Evolutionary conservation across 225 moss, liverwort and hornwort species (phyloP).

Genomic region (Bryum argenteum): DNA sequence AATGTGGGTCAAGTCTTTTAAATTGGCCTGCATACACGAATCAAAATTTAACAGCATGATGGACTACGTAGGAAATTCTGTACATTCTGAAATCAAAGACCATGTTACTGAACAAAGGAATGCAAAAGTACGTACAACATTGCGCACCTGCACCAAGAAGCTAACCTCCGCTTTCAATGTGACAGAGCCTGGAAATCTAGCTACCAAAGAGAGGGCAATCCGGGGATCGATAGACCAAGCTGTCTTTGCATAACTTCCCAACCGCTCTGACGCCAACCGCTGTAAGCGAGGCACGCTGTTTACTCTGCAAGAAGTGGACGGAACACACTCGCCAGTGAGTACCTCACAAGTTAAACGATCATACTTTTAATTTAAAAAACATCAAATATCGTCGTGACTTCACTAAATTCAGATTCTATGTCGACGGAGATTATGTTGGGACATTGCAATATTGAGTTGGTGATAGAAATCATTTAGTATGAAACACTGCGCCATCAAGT

Average conservation of each 20-base stretch:
- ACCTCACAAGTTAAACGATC: conserved; percentile 20
- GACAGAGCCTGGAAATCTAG: conserved; percentile 63
- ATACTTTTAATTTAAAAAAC: neutral
- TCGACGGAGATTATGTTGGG: conserved; percentile 18
- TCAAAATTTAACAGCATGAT: conserved; percentile 12
- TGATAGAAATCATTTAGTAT: neutral
- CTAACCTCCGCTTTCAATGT: conserved; percentile 62
- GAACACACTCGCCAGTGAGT: conserved; percentile 2
- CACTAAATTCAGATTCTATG: conserved; percentile 7
- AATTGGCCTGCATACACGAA: conserved; percentile 47
- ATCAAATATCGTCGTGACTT: neutral
- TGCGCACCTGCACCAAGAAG: conserved; percentile 62
- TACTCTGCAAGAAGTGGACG: conserved; percentile 46
- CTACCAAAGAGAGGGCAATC: conserved; percentile 68
- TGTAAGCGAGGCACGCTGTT: conserved; percentile 55
- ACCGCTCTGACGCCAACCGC: conserved; percentile 54
- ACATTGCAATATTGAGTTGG: conserved; percentile 10
- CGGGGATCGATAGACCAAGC: conserved; percentile 80
- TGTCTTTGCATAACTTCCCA: conserved; percentile 60
- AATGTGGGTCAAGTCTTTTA: conserved; percentile 52
- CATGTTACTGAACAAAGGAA: conserved; percentile 10
- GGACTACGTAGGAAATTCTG: neutral
- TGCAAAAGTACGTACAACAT: neutral
- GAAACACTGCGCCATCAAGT: conserved; percentile 18
- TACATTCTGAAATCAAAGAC: conserved; percentile 19